Percentiles rank a stretch among this genome's conserved stretches.
Conservation (phyloP, 148 eudicot species). For the Silene uniflora region DNA sequence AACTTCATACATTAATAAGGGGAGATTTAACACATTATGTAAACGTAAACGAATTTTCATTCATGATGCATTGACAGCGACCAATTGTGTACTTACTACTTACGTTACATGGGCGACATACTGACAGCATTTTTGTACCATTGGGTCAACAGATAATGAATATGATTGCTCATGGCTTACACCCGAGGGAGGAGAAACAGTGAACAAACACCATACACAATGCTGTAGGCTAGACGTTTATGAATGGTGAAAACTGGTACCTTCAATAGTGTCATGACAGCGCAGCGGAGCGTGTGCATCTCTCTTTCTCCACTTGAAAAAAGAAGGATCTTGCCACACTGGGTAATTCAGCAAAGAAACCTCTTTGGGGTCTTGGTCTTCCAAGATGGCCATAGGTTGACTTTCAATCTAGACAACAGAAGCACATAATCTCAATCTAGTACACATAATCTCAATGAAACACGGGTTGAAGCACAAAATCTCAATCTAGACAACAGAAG, state of each 20-base stretch:
- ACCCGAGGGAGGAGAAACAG: neutral
- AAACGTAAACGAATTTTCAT: no score
- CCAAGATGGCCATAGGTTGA: constrained; percentile 45
- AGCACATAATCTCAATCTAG: constrained; percentile 4
- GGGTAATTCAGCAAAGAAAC: constrained; percentile 43
- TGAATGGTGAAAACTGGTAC: constrained; percentile 30
- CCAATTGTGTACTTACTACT: no score
- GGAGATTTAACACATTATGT: neutral
- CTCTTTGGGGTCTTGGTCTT: constrained; percentile 31
- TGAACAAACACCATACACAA: no score
- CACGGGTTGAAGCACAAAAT: no score
- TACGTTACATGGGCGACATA: no score
- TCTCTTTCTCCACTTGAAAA: constrained; percentile 93
- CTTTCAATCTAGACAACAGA: constrained; percentile 22
- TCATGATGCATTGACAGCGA: no score
- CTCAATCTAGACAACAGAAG: constrained; percentile 20
- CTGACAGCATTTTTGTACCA: neutral
- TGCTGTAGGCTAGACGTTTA: no score
- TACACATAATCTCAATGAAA: constrained; percentile 1
- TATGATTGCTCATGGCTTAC: neutral
- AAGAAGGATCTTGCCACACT: constrained; percentile 83
- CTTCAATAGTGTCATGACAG: constrained; percentile 86
- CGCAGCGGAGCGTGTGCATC: constrained; percentile 83
- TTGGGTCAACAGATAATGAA: no score
- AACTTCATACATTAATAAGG: neutral